Evolutionary conservation across 164 flowering plant species (phyloP).

Genomic region (Amborella trichopoda): DNA sequence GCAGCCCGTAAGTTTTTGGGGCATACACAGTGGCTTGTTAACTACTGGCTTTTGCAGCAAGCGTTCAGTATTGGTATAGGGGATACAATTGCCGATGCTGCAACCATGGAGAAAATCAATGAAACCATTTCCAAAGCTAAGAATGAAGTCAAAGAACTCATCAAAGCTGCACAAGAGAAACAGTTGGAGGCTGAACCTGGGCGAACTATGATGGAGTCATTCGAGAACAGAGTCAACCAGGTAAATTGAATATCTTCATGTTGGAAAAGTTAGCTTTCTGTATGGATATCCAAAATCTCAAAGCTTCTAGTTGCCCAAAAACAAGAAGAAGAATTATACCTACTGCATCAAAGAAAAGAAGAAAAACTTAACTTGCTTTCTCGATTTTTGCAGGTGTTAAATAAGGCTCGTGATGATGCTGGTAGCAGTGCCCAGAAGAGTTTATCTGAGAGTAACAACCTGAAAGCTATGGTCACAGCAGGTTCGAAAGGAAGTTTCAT

Average conservation of each 20-base stretch:
- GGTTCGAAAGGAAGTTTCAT: conserved; percentile 99
- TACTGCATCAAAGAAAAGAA: no score
- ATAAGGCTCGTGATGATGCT: conserved; percentile 99
- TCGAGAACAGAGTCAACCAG: conserved; percentile 98
- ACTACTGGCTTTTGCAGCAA: conserved; percentile 95
- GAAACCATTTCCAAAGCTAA: conserved; percentile 86
- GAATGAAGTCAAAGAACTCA: conserved; percentile 78
- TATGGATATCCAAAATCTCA: no score
- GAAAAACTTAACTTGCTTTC: no score
- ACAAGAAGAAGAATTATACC: no score
- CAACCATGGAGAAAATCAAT: conserved; percentile 89
- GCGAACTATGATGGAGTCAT: conserved; percentile 94
- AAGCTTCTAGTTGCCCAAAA: no score
- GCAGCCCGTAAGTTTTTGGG: conserved; percentile 98
- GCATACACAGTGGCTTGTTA: conserved; percentile 99
- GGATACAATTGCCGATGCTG: conserved; percentile 95
- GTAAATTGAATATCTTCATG: conserved; percentile 9
- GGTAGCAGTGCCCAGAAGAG: conserved; percentile 99
- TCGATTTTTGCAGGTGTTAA: conserved; percentile 56
- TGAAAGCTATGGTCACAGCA: conserved; percentile 98
- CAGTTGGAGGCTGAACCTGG: conserved; percentile 93
- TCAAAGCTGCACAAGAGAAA: conserved; percentile 55
- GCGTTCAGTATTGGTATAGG: conserved; percentile 97
- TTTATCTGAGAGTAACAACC: conserved; percentile 92
- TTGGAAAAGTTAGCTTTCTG: no score